Evolutionary conservation across 2,329 filamentous ascomycete species (phyloP).

Genomic region (Aspergillus fumigatus): DNA sequence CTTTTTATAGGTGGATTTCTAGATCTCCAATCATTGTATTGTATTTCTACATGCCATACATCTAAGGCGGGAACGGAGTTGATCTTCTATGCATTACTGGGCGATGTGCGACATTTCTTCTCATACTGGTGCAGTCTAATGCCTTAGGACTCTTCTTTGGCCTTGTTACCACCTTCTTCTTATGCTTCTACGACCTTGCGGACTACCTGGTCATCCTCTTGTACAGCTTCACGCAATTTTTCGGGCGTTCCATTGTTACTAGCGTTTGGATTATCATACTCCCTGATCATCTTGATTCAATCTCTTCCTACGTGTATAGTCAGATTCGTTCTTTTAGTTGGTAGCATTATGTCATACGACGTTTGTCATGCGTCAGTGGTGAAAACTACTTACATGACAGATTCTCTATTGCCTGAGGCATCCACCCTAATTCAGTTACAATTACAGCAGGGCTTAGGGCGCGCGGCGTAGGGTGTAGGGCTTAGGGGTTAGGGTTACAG

Average conservation of each 20-base stretch:
- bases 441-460: neutral
- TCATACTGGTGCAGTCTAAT: neutral
- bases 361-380: neutral
- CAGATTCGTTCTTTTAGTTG: neutral
- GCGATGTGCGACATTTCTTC: neutral
- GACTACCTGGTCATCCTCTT: neutral
- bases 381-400: neutral
- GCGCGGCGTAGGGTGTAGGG: no score
- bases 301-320: neutral
- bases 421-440: neutral
- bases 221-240: neutral
- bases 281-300: neutral
- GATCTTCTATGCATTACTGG: conserved; percentile 11
- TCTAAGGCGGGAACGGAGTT: conserved; percentile 16
- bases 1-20: neutral
- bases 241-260: neutral
- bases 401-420: neutral
- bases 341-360: neutral
- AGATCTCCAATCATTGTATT: neutral
- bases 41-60: conserved; percentile 12
- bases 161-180: neutral
- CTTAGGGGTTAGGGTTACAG: conserved; percentile 23
- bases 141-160: neutral
- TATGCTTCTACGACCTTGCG: conserved; percentile 5
- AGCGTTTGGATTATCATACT: neutral